A percentile compares a stretch with the other conserved stretches of the same genome.
These are phyloP conservation scores for Fusarium irregulare DNA, from an alignment of 2,329 filamentous ascomycete species.

Conservation along the genomic window DNA sequence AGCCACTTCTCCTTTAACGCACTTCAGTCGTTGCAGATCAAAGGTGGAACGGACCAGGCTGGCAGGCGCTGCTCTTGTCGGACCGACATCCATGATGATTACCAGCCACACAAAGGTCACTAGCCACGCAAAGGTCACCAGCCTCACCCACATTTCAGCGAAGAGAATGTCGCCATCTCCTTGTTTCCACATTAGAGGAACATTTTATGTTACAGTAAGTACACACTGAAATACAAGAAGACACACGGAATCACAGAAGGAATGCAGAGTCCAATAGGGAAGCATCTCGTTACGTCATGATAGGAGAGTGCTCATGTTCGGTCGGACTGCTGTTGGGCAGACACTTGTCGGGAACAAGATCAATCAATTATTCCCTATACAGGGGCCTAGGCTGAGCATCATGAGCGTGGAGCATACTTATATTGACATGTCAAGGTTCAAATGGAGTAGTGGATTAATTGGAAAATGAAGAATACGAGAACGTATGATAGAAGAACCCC, in stretches of 20 bases:
- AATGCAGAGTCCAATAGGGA: too few relatives aligned
- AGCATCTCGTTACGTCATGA: not conserved
- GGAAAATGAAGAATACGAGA: not conserved
- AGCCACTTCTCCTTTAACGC: too few relatives aligned
- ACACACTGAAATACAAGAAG: too few relatives aligned
- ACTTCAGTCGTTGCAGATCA: too few relatives aligned
- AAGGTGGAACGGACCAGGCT: too few relatives aligned
- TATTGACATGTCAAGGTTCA: not conserved
- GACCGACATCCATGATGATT: not conserved
- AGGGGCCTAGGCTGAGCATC: not conserved
- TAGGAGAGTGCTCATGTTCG: not conserved
- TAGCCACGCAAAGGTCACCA: not conserved
- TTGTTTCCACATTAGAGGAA: too few relatives aligned
- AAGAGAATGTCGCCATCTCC: too few relatives aligned
- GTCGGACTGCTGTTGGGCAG: too few relatives aligned
- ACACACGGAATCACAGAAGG: fast-evolving
- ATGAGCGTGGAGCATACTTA: not conserved
- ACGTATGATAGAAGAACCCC: not conserved
- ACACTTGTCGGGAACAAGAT: not conserved
- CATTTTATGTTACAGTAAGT: too few relatives aligned
- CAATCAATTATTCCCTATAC: not conserved
- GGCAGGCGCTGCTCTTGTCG: not conserved
- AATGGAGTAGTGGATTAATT: not conserved
- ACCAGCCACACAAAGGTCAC: not conserved
- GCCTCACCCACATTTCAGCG: too few relatives aligned